Evolutionary conservation across 2,329 filamentous ascomycete genomes (phyloP).

Genomic region (Fusarium foetens): DNA sequence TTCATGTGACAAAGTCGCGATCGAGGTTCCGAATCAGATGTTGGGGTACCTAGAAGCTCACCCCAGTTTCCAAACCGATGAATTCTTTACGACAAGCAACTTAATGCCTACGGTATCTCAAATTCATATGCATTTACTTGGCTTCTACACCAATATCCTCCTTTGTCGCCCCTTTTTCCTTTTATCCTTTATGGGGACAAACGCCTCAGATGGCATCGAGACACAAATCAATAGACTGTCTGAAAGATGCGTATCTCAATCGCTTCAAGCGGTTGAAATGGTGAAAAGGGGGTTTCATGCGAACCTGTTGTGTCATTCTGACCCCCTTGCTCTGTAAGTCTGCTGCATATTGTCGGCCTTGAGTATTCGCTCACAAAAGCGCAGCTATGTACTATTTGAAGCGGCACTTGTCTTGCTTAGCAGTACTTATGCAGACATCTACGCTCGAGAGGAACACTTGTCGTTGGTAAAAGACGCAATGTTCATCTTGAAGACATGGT

Average conservation of each 20-base stretch:
- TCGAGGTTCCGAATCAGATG: slow-evolving; percentile 66
- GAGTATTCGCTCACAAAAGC: background rate
- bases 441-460: slow-evolving; percentile 55
- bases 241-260: slow-evolving; percentile 48
- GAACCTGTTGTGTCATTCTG: slow-evolving; percentile 60
- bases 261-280: slow-evolving; percentile 57
- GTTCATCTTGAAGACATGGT: slow-evolving; percentile 61
- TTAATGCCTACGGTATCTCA: slow-evolving; percentile 64
- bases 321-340: slow-evolving; percentile 67
- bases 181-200: slow-evolving; percentile 60
- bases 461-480: slow-evolving; percentile 56
- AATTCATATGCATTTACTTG: slow-evolving; percentile 70
- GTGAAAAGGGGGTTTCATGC: slow-evolving; percentile 57
- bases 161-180: slow-evolving; percentile 73
- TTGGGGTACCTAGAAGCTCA: slow-evolving; percentile 55
- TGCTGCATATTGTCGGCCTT: background rate
- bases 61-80: slow-evolving; percentile 58
- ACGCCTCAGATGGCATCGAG: background rate
- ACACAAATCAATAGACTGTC: slow-evolving; percentile 58
- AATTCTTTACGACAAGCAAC: background rate
- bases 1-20: slow-evolving; percentile 67
- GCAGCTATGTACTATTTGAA: slow-evolving; percentile 66
- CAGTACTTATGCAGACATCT: slow-evolving; percentile 65
- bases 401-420: slow-evolving; percentile 64
- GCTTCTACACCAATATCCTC: slow-evolving; percentile 70